Percentiles rank a stretch among this genome's conserved stretches.
These are phyloP conservation scores for Solanum lycopersicoides DNA, from an alignment of 257 asterid species.

Conservation along the genomic window DNA sequence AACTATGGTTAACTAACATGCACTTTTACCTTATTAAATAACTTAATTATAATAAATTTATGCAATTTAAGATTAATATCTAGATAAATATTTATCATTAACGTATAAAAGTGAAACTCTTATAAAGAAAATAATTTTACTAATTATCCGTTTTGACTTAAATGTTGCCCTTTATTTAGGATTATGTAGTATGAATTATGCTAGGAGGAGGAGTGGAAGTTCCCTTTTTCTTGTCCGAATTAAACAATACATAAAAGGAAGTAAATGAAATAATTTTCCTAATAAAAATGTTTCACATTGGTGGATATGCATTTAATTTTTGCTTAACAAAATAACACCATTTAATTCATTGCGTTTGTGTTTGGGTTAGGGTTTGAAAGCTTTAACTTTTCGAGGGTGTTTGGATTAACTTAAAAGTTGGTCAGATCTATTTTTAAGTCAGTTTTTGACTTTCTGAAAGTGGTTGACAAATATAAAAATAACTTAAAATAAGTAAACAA, in stretches of 20 bases:
- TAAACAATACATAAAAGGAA: not conserved
- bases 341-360: not conserved
- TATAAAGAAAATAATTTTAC: not conserved
- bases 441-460: no score
- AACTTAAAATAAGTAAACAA: no score
- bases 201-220: no score
- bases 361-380: not conserved
- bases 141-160: not conserved
- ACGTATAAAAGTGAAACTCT: not conserved
- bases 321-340: not conserved
- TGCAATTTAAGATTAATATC: not conserved
- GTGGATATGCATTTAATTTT: not conserved
- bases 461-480: no score
- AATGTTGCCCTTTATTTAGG: no score
- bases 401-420: no score
- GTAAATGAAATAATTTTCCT: not conserved
- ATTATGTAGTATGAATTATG: no score
- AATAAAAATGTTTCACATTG: not conserved
- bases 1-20: not conserved
- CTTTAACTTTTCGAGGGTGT: not conserved
- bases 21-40: not conserved
- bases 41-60: not conserved
- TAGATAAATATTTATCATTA: no score
- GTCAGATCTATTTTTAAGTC: fast-evolving
- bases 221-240: no score